Evolutionary conservation across 352 stramenopile species (phyloP), one percentile per base, ranked within the genome.

Genomic region (Poterioochromonas sp.): DNA sequence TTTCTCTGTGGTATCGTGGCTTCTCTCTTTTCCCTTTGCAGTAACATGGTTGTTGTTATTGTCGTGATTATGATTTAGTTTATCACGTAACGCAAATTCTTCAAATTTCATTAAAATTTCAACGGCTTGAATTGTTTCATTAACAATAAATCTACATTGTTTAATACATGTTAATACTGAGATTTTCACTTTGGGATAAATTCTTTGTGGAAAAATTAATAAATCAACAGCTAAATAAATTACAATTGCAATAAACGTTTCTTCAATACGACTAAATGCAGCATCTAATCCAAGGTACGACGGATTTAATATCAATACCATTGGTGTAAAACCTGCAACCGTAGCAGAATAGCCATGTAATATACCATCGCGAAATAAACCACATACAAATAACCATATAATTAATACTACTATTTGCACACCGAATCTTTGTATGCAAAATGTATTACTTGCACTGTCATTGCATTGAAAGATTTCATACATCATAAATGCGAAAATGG

Each of bases 201-300:
- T 47, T 73, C 63, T 43, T 12, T 47, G 47, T 3, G 63, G 63
- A 26, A 73, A 47, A 29, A 82, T 26, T 3, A 81, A 5, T 18
- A 78, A 81, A 49, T 83, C 80, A 34, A 83, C 37, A 0, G 71
- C 40, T 47, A 83, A 65, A 78, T 83, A 83, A n/a, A 83, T 81
- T 37, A 79, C 43, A 43, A 82, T 76, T 18, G 79, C 80, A 12
- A 83, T 40, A n/a, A 83, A 79, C n/a, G 78, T 83, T 43, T 81
- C 81, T 34, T 78, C 43, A 32, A 40, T 26, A 15, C 53, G 11
- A 35, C 58, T 26, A 5, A 5, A 68, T 11, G 68, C 29, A 12
- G 68, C 47, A 77, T 78, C 29, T 77, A 29, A 37, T 1, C 80
- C 73, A n/a, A n/a, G n/a, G n/a, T n/a, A n/a, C n/a, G n/a, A n/a